A percentile compares a stretch with the other conserved stretches of the same genome.
Conservation (phyloP, 2,329 filamentous ascomycete genomes). For the Colletotrichum higginsianum region DNA sequence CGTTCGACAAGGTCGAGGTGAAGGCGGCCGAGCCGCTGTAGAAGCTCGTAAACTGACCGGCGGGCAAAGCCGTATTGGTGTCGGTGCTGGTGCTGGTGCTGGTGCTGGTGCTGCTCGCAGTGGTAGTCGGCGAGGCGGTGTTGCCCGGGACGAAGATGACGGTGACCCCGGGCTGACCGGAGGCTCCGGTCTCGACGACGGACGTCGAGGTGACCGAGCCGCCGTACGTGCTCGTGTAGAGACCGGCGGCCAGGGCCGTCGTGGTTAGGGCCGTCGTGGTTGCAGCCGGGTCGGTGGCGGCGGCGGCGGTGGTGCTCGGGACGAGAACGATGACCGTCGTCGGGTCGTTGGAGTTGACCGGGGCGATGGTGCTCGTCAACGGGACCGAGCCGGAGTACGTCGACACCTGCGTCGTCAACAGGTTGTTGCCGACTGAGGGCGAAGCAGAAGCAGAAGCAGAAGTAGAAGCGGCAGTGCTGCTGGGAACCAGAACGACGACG, state of each 20-base stretch:
- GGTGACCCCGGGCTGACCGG: conserved; percentile 15
- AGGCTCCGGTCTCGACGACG: not conserved
- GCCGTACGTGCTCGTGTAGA: conserved; percentile 32
- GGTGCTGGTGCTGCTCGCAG: too few species aligned
- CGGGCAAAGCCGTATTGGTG: not conserved
- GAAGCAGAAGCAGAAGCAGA: not conserved
- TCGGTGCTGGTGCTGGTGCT: too few species aligned
- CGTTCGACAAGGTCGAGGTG: conserved; percentile 5
- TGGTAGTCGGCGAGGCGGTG: not conserved
- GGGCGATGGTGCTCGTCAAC: conserved; percentile 30
- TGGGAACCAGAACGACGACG: conserved; percentile 26
- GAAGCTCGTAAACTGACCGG: conserved; percentile 25
- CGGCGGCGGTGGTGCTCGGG: conserved; percentile 10
- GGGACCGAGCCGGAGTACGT: conserved; percentile 30
- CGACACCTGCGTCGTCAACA: conserved; percentile 25
- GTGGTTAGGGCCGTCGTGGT: not conserved
- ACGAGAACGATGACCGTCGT: conserved; percentile 31
- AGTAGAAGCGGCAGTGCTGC: not conserved
- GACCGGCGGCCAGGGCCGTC: conserved; percentile 17
- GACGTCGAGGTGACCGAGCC: conserved; percentile 30
- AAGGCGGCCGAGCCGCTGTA: conserved; percentile 1
- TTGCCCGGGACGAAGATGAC: conserved; percentile 22
- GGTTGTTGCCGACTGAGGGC: not conserved
- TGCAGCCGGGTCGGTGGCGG: not conserved
- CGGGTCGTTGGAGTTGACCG: conserved; percentile 27